A percentile compares a stretch with the other conserved stretches of the same genome.
These are phyloP conservation scores for Guyanaporus albipodus DNA, from an alignment of 768 basidiomycete species.

Conservation along the genomic window DNA sequence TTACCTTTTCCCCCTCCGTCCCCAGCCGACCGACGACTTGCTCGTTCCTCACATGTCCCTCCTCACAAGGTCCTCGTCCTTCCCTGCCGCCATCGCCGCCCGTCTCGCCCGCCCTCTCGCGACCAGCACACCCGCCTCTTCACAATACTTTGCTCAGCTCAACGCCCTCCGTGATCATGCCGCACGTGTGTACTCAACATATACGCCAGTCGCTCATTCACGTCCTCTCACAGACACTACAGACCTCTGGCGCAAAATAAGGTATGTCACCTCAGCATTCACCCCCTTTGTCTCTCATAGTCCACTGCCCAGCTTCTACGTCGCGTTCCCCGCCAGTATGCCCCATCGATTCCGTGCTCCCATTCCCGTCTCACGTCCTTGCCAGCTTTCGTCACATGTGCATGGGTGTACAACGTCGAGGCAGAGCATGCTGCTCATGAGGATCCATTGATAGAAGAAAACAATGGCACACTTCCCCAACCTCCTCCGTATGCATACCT, in stretches of 20 bases:
- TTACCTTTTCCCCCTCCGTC: conserved; percentile 1
- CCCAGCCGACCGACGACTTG: conserved; percentile 30
- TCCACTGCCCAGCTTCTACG: conserved; percentile 52
- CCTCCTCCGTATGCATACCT: conserved; percentile 71
- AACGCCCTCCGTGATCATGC: conserved; percentile 65
- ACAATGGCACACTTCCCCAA: conserved; percentile 68
- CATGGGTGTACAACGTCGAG: conserved; percentile 52
- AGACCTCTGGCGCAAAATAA: conserved; percentile 84
- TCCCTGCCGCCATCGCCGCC: conserved; percentile 41
- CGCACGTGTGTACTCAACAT: conserved; percentile 40
- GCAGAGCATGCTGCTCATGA: conserved; percentile 66
- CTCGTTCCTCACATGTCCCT: conserved; percentile 41
- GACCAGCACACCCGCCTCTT: conserved; percentile 36
- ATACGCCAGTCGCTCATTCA: conserved; percentile 11
- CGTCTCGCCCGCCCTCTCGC: conserved; percentile 34
- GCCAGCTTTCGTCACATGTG: conserved; percentile 23
- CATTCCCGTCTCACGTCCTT: conserved; percentile 11
- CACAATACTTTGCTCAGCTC: conserved; percentile 47
- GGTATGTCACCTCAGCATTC: conserved; percentile 42
- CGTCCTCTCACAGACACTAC: conserved; percentile 56
- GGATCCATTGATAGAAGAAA: conserved; percentile 66
- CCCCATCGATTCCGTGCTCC: conserved; percentile 12
- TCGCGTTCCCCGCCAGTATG: conserved; percentile 73
- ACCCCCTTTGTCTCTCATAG: conserved; percentile 3
- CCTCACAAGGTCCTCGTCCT: conserved; percentile 41